Conservation (phyloP, 345 rosid species). For the Laguncularia racemosa region DNA sequence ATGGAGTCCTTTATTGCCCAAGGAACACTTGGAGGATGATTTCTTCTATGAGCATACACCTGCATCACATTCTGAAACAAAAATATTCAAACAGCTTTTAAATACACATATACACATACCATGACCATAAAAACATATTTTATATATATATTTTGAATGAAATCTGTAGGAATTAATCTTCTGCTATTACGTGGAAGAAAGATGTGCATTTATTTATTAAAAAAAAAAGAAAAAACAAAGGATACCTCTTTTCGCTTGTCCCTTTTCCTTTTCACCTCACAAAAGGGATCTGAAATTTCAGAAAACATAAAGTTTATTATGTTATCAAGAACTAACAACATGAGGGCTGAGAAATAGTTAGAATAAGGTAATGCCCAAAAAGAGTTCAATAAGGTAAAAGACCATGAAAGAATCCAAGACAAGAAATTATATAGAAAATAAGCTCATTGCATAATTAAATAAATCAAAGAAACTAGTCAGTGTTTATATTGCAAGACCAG, state of each 20-base stretch:
- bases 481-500: no score
- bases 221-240: neutral
- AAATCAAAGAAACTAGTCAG: no score
- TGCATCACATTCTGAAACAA: slow-evolving; percentile 34
- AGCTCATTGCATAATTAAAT: no score
- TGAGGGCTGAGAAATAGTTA: neutral
- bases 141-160: no score
- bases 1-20: slow-evolving; percentile 4
- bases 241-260: slow-evolving; percentile 83
- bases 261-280: slow-evolving; percentile 65
- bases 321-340: neutral
- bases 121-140: no score
- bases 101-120: no score
- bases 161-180: no score
- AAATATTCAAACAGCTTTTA: slow-evolving; percentile 8
- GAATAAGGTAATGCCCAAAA: neutral
- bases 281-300: slow-evolving; percentile 58
- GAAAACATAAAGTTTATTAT: neutral
- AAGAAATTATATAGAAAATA: no score
- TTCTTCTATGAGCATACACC: slow-evolving; percentile 31
- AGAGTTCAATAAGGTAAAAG: neutral
- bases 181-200: no score
- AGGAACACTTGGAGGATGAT: slow-evolving; percentile 23
- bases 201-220: no score
- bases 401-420: neutral